Conservation (phyloP, 139 green algal species). For the Volvox reticuliferus region DNA sequence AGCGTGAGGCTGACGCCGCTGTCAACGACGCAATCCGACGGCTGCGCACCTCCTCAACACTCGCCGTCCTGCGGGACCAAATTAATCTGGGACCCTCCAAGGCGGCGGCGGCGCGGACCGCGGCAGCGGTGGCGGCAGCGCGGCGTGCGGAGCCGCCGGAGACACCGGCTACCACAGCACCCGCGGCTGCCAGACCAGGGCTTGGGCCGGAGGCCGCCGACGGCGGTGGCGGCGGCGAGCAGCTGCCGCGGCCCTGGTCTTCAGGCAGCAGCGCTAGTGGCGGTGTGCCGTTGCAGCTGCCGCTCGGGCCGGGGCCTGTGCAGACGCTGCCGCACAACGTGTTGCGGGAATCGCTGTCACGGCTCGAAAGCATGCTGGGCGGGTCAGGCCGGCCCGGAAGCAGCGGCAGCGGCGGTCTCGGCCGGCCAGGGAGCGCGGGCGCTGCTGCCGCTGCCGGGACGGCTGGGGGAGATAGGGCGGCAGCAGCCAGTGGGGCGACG, state of each 20-base stretch:
- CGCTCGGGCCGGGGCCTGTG: constrained; percentile 20
- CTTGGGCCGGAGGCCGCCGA: not conserved
- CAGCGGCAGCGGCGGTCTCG: not conserved
- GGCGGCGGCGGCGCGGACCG: not conserved
- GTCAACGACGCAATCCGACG: constrained; percentile 23
- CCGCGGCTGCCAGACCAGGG: not conserved
- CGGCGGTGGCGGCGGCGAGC: not conserved
- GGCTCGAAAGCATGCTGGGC: constrained; percentile 31
- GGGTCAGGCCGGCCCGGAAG: not conserved
- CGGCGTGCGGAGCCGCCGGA: not conserved
- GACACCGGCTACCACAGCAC: not conserved
- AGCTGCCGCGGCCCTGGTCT: not conserved
- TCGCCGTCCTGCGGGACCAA: constrained; percentile 17
- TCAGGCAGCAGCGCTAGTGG: not conserved
- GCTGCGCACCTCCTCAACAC: constrained; percentile 21
- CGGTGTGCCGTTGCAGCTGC: not conserved
- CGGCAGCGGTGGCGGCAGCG: not conserved
- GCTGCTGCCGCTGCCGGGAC: not conserved
- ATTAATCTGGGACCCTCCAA: constrained; percentile 5
- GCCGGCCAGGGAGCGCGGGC: not conserved
- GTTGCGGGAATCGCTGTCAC: constrained; percentile 24
- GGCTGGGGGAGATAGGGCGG: not conserved
- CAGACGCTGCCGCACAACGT: constrained; percentile 29
- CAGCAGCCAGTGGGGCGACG: not conserved
- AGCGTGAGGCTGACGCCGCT: constrained; percentile 37